Evolutionary conservation across 139 green algal species (phyloP).

Genomic region (Chlorella sp.): DNA sequence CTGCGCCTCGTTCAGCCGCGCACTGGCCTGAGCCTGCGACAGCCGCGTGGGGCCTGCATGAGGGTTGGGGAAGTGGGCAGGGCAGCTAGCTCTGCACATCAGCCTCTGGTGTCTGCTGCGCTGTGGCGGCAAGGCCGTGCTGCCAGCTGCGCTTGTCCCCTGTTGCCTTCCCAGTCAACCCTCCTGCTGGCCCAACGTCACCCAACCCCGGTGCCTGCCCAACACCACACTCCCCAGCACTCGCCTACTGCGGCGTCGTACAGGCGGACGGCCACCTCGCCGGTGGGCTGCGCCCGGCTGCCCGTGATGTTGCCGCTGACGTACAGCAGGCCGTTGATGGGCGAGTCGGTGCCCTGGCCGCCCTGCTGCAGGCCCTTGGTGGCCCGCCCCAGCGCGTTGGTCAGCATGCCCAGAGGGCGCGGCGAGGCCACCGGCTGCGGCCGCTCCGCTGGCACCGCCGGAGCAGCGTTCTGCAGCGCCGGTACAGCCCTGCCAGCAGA

Average conservation of each 20-base stretch:
- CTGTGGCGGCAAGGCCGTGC: not conserved
- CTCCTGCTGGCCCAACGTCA: not conserved
- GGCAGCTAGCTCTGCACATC: not conserved
- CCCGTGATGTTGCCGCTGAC: constrained; percentile 68
- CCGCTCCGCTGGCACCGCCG: constrained; percentile 42
- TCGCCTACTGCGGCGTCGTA: constrained; percentile 82
- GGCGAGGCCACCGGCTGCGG: constrained; percentile 28
- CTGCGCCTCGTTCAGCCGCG: constrained; percentile 53
- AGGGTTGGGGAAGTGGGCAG: not conserved
- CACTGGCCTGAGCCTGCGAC: constrained; percentile 53
- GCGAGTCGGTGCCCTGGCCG: constrained; percentile 26
- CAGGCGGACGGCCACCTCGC: constrained; percentile 67
- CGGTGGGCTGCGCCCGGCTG: constrained; percentile 45
- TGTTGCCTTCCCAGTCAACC: not conserved
- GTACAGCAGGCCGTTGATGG: constrained; percentile 85
- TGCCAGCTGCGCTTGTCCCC: not conserved
- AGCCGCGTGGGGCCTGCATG: constrained; percentile 56
- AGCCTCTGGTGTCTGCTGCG: not conserved
- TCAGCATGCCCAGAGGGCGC: constrained; percentile 42
- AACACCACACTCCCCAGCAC: not conserved
- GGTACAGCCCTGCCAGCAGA: constrained; percentile 50
- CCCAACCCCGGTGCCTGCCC: not conserved
- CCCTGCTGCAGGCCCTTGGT: constrained; percentile 21
- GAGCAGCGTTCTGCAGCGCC: constrained; percentile 63
- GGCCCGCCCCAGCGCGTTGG: constrained; percentile 31